Evolutionary conservation across 2,329 filamentous ascomycete species (phyloP), one percentile per base, ranked within the genome.

Genomic region (Fusarium xyrophilum): DNA sequence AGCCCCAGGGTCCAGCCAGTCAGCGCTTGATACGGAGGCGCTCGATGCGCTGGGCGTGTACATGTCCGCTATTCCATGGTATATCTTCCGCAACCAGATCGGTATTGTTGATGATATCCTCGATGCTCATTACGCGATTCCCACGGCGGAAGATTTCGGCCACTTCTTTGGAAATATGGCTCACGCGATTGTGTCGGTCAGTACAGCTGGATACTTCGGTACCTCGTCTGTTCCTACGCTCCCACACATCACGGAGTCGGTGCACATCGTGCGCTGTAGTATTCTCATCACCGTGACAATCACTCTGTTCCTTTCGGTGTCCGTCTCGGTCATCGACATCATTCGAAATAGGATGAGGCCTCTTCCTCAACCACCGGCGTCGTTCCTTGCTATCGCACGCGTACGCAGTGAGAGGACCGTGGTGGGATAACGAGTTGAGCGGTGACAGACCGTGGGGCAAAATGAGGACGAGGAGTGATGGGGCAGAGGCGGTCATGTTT

Each of bases 51-150:
- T 71, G 4, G 38, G 32, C 1, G 25, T 70, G 4, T 71, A 71
- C 52, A 71, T 71, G 69, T 68, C 69, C 2, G 69, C 69, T 1
- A 71, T 71, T n/a, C 69, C 69, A 3, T 71, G 69, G 69, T 70
- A 63, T 6, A 68, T 71, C 17, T 70, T 71, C 36, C 32, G 53
- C 6, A 68, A 63, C 7, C 57, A 43, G 7, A 59, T 71, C 11
- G 27, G 47, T 7, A 72, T 71, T 2, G 60, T 68, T 1, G 69
- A 71, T 6, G 60, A 70, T 1, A 71, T 69, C 1, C 43, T 71
- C 5, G 69, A 71, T 19, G 35, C 57, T 2, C 63, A 72, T 1
- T 71, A 71, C 46, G 61, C 67, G 7, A 71, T 71, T 21, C 69
- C 69, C 2, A 72, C 69, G 1, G 38, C 69, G 0, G 65, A 70